Evolutionary conservation across 2,329 filamentous ascomycete genomes (phyloP), one percentile per base, ranked within the genome.

Genomic region (Ophiosphaerella korrae): DNA sequence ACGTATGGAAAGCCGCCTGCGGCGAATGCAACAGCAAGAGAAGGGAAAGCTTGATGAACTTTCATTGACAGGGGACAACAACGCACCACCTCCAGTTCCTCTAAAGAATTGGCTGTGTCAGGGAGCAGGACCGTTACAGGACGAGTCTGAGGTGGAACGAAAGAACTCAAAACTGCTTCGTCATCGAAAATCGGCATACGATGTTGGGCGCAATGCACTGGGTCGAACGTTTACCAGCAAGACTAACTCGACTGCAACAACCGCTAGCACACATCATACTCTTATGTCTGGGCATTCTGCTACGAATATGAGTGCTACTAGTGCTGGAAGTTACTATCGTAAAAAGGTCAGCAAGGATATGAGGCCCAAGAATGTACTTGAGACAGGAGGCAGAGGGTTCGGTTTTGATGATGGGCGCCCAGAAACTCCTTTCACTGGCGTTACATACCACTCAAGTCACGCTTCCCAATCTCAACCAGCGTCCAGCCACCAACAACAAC

Each of bases 231-330:
- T 89, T 60, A 97, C 93, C 3, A 95, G 87, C 29, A 96, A 95
- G 73, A 96, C 92, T 2, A 91, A 85, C 60, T 88, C 88, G 4
- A 94, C 90, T 1, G 85, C 79, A 24, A 80, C 80, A 2, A 79
- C 80, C 57, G 84, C 82, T 35, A 90, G 87, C 57, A 97, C 91
- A 13, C 86, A 88, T 62, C 85, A 88, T 63, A 97, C 90, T 65
- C 74, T 99, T 37, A 97, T 97, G 93, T 97, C 93, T 71, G 94
- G 93, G 3, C 82, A 85, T 45, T 97, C 94, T 45, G 94, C 94
- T 0, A 87, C 92, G 43, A 93, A 84, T 11, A 91, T 97, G 74
- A 97, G 93, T 72, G 90, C 92, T 43, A 97, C 94, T 13, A 97
- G 94, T 74, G 94, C 94, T 13, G 94, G 92, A 46, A 97, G 93